These are phyloP conservation scores for Penicillium occitanis DNA, from an alignment of 2,329 filamentous ascomycete species.

Conservation along the genomic window DNA sequence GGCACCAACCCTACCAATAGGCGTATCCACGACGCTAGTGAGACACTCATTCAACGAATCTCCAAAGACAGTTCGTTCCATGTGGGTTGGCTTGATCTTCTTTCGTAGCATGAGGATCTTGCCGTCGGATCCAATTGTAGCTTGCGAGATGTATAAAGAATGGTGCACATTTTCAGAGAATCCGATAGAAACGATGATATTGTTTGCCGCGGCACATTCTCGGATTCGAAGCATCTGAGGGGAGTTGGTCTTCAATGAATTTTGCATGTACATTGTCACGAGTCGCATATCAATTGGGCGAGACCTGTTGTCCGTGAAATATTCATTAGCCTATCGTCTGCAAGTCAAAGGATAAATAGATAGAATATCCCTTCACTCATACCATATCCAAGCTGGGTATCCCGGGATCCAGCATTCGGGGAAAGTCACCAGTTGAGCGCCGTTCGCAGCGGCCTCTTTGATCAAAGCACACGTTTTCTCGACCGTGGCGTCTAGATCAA, in stretches of 20 bases:
- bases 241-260: not conserved
- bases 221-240: not conserved
- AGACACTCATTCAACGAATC: constrained; percentile 56
- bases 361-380: constrained; percentile 30
- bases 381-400: constrained; percentile 44
- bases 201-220: not conserved
- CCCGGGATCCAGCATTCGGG: constrained; percentile 58
- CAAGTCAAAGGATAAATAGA: not conserved
- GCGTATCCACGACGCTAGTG: constrained; percentile 49
- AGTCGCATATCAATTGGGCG: not conserved
- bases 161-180: not conserved
- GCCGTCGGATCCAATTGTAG: constrained; percentile 36
- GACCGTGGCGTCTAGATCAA: constrained; percentile 54
- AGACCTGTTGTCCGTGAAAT: not conserved
- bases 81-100: constrained; percentile 59
- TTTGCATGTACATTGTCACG: not conserved
- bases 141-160: not conserved
- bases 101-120: constrained; percentile 55
- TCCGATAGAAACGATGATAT: not conserved
- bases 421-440: constrained; percentile 57
- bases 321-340: not conserved
- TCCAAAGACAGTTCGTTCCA: constrained; percentile 57
- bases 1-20: constrained; percentile 43
- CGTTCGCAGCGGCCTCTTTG: constrained; percentile 54
- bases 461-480: constrained; percentile 56